Evolutionary conservation across 768 basidiomycete species (phyloP), one percentile per base, ranked within the genome.

Genomic region (Coprinopsis strossmayeri): DNA sequence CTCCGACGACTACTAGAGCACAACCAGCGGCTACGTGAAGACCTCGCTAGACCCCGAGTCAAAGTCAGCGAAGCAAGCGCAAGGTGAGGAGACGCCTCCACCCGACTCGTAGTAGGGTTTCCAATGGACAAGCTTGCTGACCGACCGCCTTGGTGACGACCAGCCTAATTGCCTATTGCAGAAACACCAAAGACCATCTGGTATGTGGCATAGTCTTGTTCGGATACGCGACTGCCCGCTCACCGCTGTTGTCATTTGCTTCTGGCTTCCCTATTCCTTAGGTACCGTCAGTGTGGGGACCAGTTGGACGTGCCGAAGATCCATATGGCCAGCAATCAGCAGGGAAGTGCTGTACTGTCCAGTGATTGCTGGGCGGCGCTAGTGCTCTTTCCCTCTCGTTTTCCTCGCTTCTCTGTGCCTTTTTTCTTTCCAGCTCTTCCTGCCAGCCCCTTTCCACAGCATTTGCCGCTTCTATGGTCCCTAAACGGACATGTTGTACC

Each of bases 201-300:
- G 71, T 70, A 48, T 46, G 68, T 66, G 30, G 24, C 44, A 28
- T 9, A 24, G 30, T 38, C 28, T 46, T 10, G 34, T 28, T 20
- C 21, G n/a, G 21, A 50, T 47, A 43, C 40, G 27, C 27, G 35
- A 34, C 30, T 51, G 24, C 34, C 45, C 20, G 37, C 39, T 28
- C 20, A 58, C 60, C 55, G 18, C 30, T 54, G 51, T 35, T 44
- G n/a, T n/a, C n/a, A n/a, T n/a, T n/a, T n/a, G n/a, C n/a, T n/a
- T n/a, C n/a, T n/a, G n/a, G n/a, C n/a, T n/a, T n/a, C n/a, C n/a
- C n/a, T n/a, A 5, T 42, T 17, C 4, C 58, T 20, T 59, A 93
- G 87, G 86, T 95, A 42, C 93, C 94, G 21, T 92, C 89, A 17
- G 91, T 99, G 1, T 99, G 96, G 96, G 96, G 96, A 9, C 85